phyloP scores from a whole-genome alignment of 257 asterid species.

The Galeopsis tetrahit region DNA sequence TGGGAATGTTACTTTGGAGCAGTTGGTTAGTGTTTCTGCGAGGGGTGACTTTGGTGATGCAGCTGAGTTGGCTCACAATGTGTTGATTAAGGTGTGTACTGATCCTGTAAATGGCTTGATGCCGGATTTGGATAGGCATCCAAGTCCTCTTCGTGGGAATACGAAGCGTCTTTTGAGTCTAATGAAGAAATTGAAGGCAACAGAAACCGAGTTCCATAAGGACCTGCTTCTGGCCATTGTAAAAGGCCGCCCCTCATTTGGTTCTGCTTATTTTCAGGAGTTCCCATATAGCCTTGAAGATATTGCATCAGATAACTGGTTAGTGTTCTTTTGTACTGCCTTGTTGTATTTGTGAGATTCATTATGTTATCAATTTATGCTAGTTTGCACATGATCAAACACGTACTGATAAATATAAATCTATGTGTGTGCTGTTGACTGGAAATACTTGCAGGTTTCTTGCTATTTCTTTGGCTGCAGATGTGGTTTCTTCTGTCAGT shows the following conservation, averaged over 20 bases:
- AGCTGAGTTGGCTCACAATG: slow-evolving; percentile 66
- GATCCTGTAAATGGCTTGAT: slow-evolving; percentile 88
- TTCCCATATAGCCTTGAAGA: slow-evolving; percentile 85
- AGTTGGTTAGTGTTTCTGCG: slow-evolving; percentile 71
- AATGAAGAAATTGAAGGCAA: slow-evolving; percentile 83
- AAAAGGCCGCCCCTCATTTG: slow-evolving; percentile 71
- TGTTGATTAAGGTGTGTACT: slow-evolving; percentile 71
- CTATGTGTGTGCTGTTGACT: slow-evolving; percentile 38
- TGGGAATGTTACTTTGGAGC: slow-evolving; percentile 90
- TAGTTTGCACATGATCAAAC: background rate
- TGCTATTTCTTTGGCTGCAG: slow-evolving; percentile 84
- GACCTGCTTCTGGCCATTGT: slow-evolving; percentile 74
- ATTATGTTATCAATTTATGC: slow-evolving; percentile 8
- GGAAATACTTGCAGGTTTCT: slow-evolving; percentile 72
- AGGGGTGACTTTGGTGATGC: slow-evolving; percentile 60
- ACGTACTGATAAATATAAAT: background rate
- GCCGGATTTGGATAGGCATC: slow-evolving; percentile 75
- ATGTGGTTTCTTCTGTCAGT: slow-evolving; percentile 69
- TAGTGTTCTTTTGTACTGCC: slow-evolving; percentile 39
- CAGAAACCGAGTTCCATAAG: slow-evolving; percentile 67
- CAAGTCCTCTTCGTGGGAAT: slow-evolving; percentile 78
- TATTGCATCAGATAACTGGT: slow-evolving; percentile 80
- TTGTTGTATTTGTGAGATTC: slow-evolving; percentile 25
- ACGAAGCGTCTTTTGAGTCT: slow-evolving; percentile 74
- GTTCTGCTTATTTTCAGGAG: slow-evolving; percentile 82